Conservation (phyloP, 75 land plant genomes). For the Chamaecyparis obtusa region DNA sequence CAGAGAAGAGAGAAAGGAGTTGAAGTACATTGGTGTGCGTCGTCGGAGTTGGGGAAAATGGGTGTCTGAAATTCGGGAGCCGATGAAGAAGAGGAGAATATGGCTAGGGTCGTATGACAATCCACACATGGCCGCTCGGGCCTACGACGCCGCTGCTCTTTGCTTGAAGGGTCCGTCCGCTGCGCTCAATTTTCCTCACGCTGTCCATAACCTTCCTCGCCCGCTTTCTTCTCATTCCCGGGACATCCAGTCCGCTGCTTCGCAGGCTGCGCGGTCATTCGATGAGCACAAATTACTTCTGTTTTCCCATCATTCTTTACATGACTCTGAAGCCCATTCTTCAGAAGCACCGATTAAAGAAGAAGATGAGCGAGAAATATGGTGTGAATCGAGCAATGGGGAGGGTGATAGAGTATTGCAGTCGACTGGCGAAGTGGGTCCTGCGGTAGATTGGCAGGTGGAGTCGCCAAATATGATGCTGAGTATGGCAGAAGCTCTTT, state of each 20-base stretch:
- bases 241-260: background rate
- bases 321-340: background rate
- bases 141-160: constrained; percentile 29
- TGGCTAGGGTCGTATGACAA: constrained; percentile 34
- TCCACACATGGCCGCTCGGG: constrained; percentile 34
- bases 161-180: constrained; percentile 15
- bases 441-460: background rate
- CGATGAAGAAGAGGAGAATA: constrained; percentile 23
- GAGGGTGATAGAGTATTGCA: too few relatives aligned
- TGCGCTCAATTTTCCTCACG: background rate
- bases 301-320: background rate
- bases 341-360: background rate
- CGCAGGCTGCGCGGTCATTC: background rate
- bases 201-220: background rate
- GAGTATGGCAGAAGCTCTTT: background rate
- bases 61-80: constrained; percentile 31
- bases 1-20: constrained; percentile 26
- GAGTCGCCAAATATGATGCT: background rate
- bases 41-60: background rate
- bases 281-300: background rate
- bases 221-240: background rate
- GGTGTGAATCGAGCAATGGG: background rate
- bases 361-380: background rate
- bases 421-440: background rate
- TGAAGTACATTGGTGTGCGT: background rate